Conservation (phyloP, 2,329 filamentous ascomycete species). For the Penicillium brevicompactum region DNA sequence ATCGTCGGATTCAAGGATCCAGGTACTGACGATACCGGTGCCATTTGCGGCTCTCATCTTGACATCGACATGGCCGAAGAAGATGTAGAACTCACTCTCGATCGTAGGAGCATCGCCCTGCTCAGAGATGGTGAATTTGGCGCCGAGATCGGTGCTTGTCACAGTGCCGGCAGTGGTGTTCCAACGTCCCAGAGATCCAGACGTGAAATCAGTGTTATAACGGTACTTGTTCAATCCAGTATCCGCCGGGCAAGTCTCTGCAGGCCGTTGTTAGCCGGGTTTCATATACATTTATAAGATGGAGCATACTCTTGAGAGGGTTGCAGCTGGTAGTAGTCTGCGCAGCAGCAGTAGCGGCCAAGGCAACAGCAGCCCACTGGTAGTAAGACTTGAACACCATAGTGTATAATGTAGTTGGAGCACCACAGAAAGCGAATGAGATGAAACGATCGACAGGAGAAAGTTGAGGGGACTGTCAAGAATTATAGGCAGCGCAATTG, state of each 20-base stretch:
- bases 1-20: slow-evolving; percentile 85
- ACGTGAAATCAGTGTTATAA: slow-evolving; percentile 41
- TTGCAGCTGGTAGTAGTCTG: slow-evolving; percentile 80
- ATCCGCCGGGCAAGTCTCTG: slow-evolving; percentile 65
- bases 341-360: slow-evolving; percentile 47
- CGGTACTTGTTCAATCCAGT: slow-evolving; percentile 62
- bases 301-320: slow-evolving; percentile 49
- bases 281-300: fast-evolving
- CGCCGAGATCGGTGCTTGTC: slow-evolving; percentile 70
- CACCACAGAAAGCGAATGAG: background rate
- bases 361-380: slow-evolving; percentile 29
- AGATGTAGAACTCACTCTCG: slow-evolving; percentile 91
- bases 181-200: slow-evolving; percentile 60
- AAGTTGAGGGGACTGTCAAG: background rate
- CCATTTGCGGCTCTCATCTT: slow-evolving; percentile 84
- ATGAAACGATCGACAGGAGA: background rate
- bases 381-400: slow-evolving; percentile 26
- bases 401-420: background rate
- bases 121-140: slow-evolving; percentile 74
- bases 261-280: background rate
- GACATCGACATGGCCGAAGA: slow-evolving; percentile 91
- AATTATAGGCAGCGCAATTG: background rate
- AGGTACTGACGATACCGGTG: slow-evolving; percentile 85
- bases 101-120: slow-evolving; percentile 85
- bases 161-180: slow-evolving; percentile 68